Evolutionary conservation across 805 yeast species (phyloP).

Genomic region (Metschnikowia reukaufii): DNA sequence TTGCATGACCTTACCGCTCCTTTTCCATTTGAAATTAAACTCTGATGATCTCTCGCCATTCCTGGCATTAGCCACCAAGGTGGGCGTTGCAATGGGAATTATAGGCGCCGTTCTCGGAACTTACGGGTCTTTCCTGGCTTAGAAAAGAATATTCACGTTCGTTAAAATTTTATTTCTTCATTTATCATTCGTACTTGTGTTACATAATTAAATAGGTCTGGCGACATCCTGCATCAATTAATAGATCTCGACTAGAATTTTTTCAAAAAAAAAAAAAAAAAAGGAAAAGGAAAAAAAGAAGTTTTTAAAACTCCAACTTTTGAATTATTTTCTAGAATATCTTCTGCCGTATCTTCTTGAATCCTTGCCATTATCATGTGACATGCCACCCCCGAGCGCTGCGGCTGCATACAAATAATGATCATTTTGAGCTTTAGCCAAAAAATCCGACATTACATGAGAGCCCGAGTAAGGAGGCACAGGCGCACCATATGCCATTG

Average conservation of each 20-base stretch:
- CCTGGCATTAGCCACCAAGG: constrained; percentile 1
- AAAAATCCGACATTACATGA: constrained; percentile 75
- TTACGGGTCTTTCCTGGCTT: constrained; percentile 16
- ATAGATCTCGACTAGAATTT: background rate
- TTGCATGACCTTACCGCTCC: constrained; percentile 40
- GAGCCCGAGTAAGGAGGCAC: constrained; percentile 47
- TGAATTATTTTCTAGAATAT: constrained; percentile 1
- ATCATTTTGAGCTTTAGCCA: constrained; percentile 71
- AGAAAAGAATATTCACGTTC: background rate
- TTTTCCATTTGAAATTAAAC: constrained; percentile 28
- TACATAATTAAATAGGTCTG: background rate
- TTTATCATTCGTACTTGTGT: background rate
- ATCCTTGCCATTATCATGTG: background rate
- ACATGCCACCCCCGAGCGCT: background rate
- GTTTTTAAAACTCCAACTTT: background rate
- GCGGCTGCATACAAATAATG: constrained; percentile 47
- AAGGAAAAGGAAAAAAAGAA: too few relatives aligned
- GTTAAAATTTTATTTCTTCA: background rate
- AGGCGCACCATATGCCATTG: background rate
- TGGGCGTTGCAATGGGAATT: constrained; percentile 16
- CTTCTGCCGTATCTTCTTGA: background rate
- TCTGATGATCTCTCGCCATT: constrained; percentile 12
- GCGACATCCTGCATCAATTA: background rate
- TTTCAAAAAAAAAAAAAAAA: background rate
- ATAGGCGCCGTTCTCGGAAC: constrained; percentile 19